phyloP scores from a whole-genome alignment of 306 rosid species.

The Cercis canadensis region DNA sequence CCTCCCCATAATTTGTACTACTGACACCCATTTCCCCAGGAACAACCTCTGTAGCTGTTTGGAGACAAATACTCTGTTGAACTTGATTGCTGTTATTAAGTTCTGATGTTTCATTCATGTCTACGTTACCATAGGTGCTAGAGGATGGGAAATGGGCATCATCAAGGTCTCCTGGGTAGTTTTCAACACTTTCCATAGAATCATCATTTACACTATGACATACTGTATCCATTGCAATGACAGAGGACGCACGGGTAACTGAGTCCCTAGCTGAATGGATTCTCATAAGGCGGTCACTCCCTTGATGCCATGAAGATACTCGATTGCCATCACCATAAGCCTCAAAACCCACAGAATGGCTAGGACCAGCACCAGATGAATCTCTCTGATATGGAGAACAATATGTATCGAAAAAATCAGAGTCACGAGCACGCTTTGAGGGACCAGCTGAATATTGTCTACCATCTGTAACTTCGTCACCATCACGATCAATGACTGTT shows the following conservation, averaged over 20 bases:
- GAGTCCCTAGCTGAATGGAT: constrained; percentile 83
- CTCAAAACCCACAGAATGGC: constrained; percentile 87
- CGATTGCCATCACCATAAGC: constrained; percentile 64
- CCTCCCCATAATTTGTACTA: constrained; percentile 92
- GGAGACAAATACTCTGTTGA: constrained; percentile 86
- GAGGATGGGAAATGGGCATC: constrained; percentile 96
- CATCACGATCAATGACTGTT: constrained; percentile 96
- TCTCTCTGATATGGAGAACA: constrained; percentile 80
- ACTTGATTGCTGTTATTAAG: constrained; percentile 88
- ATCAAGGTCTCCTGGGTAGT: constrained; percentile 83
- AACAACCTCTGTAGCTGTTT: constrained; percentile 66
- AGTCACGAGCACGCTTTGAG: constrained; percentile 86
- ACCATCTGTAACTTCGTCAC: constrained; percentile 92
- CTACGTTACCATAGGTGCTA: constrained; percentile 84
- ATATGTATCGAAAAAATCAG: constrained; percentile 73
- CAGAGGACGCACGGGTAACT: constrained; percentile 86
- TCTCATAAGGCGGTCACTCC: constrained; percentile 66
- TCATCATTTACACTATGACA: constrained; percentile 79
- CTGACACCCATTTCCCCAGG: constrained; percentile 89
- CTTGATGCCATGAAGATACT: constrained; percentile 71
- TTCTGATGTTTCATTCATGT: constrained; percentile 91
- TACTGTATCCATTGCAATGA: constrained; percentile 97
- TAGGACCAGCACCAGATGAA: constrained; percentile 92
- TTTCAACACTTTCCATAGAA: constrained; percentile 99
- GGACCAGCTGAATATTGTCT: constrained; percentile 93